Evolutionary conservation across 441 rosid genomes (phyloP).

Genomic region (Hura crepitans): DNA sequence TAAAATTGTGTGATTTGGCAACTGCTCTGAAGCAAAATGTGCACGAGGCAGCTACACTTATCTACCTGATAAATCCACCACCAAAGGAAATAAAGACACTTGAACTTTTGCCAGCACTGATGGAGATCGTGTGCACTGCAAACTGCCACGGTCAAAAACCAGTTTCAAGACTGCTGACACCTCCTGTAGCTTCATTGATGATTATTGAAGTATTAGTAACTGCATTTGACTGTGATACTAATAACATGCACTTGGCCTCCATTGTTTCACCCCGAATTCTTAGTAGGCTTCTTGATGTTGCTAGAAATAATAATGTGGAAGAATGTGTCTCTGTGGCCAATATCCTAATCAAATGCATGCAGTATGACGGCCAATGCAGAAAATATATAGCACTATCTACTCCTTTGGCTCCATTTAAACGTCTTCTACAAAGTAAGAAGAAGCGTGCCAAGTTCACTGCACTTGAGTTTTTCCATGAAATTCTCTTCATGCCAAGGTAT

Average conservation of each 20-base stretch:
- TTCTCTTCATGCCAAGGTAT: slow-evolving; percentile 73
- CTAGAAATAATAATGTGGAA: slow-evolving; percentile 45
- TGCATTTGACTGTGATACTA: slow-evolving; percentile 75
- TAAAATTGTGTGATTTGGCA: slow-evolving; percentile 59
- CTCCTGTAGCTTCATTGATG: slow-evolving; percentile 84
- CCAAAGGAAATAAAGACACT: slow-evolving; percentile 75
- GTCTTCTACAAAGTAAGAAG: slow-evolving; percentile 53
- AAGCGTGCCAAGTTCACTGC: slow-evolving; percentile 50
- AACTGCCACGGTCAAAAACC: slow-evolving; percentile 35
- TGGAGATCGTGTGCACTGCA: slow-evolving; percentile 65
- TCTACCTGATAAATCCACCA: slow-evolving; percentile 77
- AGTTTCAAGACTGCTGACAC: slow-evolving; percentile 49
- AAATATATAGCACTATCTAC: slow-evolving; percentile 47
- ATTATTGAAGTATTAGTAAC: slow-evolving; percentile 82
- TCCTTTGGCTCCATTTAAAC: slow-evolving; percentile 59
- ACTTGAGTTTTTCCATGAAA: slow-evolving; percentile 74
- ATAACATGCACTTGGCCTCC: slow-evolving; percentile 59
- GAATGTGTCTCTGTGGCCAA: slow-evolving; percentile 69
- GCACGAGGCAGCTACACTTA: slow-evolving; percentile 78
- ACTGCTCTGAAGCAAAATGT: slow-evolving; percentile 71
- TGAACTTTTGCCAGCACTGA: slow-evolving; percentile 76
- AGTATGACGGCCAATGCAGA: slow-evolving; percentile 79
- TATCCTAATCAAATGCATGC: slow-evolving; percentile 80
- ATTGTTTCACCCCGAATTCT: slow-evolving; percentile 72
- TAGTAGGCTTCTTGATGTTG: slow-evolving; percentile 61